These are phyloP conservation scores for Malus orientalis DNA, from an alignment of 306 rosid species.

Conservation along the genomic window DNA sequence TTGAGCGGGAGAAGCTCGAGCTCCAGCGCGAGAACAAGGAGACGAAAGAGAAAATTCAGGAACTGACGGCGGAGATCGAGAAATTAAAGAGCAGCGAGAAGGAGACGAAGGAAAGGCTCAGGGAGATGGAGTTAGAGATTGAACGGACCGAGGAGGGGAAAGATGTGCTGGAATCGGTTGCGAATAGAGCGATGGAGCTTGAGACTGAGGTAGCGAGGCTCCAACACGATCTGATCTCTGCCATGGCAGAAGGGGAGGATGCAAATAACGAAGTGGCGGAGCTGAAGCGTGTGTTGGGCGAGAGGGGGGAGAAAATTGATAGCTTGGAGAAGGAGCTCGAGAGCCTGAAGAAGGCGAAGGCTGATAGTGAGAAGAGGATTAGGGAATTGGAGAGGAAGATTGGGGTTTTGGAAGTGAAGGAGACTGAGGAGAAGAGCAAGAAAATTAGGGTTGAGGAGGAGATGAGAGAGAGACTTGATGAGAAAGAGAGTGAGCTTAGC, in stretches of 20 bases:
- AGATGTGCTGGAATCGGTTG: slow-evolving; percentile 41
- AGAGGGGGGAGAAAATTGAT: slow-evolving; percentile 43
- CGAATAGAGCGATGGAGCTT: slow-evolving; percentile 56
- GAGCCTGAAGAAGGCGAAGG: slow-evolving; percentile 37
- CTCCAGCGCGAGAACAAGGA: slow-evolving; percentile 37
- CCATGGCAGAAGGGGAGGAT: slow-evolving; percentile 41
- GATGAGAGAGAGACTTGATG: slow-evolving; percentile 54
- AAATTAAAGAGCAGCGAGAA: slow-evolving; percentile 30
- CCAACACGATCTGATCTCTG: slow-evolving; percentile 51
- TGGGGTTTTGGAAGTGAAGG: slow-evolving; percentile 68
- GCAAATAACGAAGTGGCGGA: slow-evolving; percentile 31
- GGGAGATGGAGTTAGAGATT: slow-evolving; percentile 41
- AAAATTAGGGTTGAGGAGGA: slow-evolving; percentile 75
- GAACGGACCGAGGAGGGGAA: slow-evolving; percentile 29
- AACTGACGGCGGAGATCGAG: slow-evolving; percentile 39
- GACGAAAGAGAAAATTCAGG: slow-evolving; percentile 37
- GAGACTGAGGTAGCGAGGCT: slow-evolving; percentile 76
- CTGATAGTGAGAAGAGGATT: slow-evolving; percentile 43
- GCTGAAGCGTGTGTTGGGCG: slow-evolving; percentile 41
- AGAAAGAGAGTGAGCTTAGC: slow-evolving; percentile 49
- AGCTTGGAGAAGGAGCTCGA: slow-evolving; percentile 51
- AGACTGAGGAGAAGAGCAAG: slow-evolving; percentile 80
- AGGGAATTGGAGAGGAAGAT: slow-evolving; percentile 84
- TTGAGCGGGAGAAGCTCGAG: slow-evolving; percentile 50
- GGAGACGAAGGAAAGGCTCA: slow-evolving; percentile 38